A percentile compares a stretch with the other conserved stretches of the same genome.
Conservation (phyloP, 192 early-diverging fungal genomes). For the Podila horticola region DNA sequence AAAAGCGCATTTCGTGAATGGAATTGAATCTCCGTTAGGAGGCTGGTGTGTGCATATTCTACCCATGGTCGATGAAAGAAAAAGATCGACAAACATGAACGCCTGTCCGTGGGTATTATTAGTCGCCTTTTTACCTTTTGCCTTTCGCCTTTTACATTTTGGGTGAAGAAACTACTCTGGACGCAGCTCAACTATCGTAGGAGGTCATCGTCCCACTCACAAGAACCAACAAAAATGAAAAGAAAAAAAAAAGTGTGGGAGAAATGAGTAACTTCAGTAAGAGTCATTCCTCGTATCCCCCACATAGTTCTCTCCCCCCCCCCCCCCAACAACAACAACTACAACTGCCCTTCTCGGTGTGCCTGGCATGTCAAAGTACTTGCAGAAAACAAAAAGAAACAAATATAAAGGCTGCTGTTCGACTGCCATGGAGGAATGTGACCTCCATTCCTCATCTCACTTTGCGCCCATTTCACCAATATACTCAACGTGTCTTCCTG, state of each 20-base stretch:
- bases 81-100: background rate
- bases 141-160: background rate
- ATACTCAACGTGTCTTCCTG: too few relatives aligned
- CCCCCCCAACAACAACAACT: too few relatives aligned
- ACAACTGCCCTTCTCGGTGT: background rate
- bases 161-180: too few relatives aligned
- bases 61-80: background rate
- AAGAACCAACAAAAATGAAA: background rate
- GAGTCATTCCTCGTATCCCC: too few relatives aligned
- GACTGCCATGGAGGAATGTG: background rate
- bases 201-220: background rate
- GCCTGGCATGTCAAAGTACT: background rate
- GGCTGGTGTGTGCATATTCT: too few relatives aligned
- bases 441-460: background rate
- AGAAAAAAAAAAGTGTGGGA: background rate
- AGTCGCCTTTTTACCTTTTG: background rate
- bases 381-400: background rate
- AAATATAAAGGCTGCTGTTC: background rate
- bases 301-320: too few relatives aligned
- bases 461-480: background rate
- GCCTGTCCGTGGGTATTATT: background rate
- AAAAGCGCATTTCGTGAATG: background rate
- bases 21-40: conserved; percentile 1
- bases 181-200: background rate
- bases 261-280: background rate